phyloP scores from a whole-genome alignment of 192 early-diverging fungal species.

The Phycomyces nitens region DNA sequence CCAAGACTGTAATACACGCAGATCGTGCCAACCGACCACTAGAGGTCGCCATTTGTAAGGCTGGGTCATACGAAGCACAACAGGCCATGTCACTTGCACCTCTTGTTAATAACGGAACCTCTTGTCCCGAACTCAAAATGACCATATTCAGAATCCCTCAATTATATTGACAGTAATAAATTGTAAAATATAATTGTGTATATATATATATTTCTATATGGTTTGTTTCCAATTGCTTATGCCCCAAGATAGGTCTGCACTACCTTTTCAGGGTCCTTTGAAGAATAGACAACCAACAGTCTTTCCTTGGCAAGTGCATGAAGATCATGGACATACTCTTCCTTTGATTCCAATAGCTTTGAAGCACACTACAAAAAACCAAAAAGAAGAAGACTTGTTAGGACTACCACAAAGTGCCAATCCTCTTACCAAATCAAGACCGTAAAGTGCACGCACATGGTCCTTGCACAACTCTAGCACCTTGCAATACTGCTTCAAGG shows the following conservation, averaged over 20 bases:
- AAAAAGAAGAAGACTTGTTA: neutral
- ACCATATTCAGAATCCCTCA: neutral
- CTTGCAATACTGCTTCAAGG: conserved; percentile 86
- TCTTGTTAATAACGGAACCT: neutral
- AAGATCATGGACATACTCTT: conserved; percentile 16
- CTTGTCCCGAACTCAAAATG: neutral
- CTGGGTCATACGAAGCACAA: conserved; percentile 15
- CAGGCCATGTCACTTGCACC: conserved; percentile 5
- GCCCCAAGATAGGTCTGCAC: conserved; percentile 64
- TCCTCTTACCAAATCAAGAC: conserved; percentile 70
- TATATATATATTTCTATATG: too few species aligned
- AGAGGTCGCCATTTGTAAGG: conserved; percentile 19
- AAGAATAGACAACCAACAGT: conserved; percentile 27
- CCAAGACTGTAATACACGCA: conserved; percentile 7
- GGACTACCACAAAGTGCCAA: neutral
- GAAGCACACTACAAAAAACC: conserved; percentile 19
- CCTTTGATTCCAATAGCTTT: conserved; percentile 21
- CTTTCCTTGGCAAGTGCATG: conserved; percentile 38
- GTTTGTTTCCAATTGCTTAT: too few species aligned
- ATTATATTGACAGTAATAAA: too few species aligned
- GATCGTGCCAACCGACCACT: neutral
- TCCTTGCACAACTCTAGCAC: conserved; percentile 84
- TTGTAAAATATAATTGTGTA: too few species aligned
- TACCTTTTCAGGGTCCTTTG: conserved; percentile 9
- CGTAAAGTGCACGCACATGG: conserved; percentile 85